These are phyloP conservation scores for Beauveria caledonica DNA, from an alignment of 2,329 filamentous ascomycete genomes.

Conservation along the genomic window DNA sequence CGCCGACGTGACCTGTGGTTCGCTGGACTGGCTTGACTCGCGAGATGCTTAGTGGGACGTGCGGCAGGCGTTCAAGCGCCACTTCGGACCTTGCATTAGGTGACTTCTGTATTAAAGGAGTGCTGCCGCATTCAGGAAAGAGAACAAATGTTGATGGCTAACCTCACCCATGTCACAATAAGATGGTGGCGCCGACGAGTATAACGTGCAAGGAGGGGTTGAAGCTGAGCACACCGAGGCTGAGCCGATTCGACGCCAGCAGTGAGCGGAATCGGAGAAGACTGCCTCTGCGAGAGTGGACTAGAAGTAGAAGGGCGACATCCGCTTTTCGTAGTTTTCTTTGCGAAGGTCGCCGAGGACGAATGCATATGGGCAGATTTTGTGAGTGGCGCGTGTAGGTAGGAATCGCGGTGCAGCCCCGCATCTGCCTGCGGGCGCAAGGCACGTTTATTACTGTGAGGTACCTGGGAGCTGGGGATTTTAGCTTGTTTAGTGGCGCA, in stretches of 20 bases:
- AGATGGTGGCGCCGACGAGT: background rate
- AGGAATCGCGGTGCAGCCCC: no score
- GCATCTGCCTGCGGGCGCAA: background rate
- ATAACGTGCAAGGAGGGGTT: no score
- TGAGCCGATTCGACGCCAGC: background rate
- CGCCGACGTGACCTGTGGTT: background rate
- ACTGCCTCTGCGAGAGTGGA: no score
- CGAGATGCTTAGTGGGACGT: background rate
- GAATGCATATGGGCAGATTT: no score
- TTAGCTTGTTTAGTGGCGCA: conserved; percentile 4
- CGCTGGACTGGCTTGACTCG: background rate
- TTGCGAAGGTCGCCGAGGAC: no score
- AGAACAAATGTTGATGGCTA: background rate
- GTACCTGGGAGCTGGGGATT: background rate
- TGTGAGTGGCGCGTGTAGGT: no score
- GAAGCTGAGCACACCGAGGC: background rate
- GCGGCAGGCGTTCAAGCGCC: background rate
- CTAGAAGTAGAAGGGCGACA: no score
- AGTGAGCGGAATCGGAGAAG: background rate
- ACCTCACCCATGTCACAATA: background rate
- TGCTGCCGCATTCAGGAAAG: background rate
- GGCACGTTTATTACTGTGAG: background rate
- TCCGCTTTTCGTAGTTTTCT: no score
- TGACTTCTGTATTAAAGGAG: background rate
- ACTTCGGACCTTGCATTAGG: background rate